Percentiles rank a stretch among this genome's conserved stretches.
Conservation (phyloP, 2,329 filamentous ascomycete genomes). For the Emydomyces testavorans region DNA sequence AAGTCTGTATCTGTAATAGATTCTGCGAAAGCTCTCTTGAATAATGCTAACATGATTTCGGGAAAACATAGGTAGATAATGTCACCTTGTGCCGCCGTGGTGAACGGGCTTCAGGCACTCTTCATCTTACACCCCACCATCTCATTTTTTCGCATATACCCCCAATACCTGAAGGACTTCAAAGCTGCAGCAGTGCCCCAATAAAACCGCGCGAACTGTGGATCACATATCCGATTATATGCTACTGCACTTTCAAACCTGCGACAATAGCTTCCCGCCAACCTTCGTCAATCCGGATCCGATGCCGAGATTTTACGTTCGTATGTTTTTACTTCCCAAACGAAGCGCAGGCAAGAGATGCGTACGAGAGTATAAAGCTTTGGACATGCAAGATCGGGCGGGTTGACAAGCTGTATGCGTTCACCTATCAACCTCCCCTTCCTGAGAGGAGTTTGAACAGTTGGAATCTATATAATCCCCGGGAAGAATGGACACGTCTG, state of each 20-base stretch:
- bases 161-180: slow-evolving; percentile 29
- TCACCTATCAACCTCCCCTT: slow-evolving; percentile 64
- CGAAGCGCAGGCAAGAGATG: slow-evolving; percentile 64
- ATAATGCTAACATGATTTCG: slow-evolving; percentile 3
- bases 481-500: slow-evolving; percentile 73
- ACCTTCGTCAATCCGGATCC: slow-evolving; percentile 70
- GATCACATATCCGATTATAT: slow-evolving; percentile 91
- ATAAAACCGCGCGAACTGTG: slow-evolving; percentile 60
- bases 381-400: slow-evolving; percentile 71
- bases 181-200: slow-evolving; percentile 32
- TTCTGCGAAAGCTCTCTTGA: neutral
- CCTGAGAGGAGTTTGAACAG: slow-evolving; percentile 64
- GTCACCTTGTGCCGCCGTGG: slow-evolving; percentile 49
- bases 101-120: slow-evolving; percentile 46
- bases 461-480: slow-evolving; percentile 75
- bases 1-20: slow-evolving; percentile 10
- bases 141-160: slow-evolving; percentile 52
- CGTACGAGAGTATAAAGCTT: slow-evolving; percentile 72
- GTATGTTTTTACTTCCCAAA: slow-evolving; percentile 78
- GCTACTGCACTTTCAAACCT: slow-evolving; percentile 64
- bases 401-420: slow-evolving; percentile 84
- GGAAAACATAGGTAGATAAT: slow-evolving; percentile 38
- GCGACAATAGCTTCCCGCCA: slow-evolving; percentile 57
- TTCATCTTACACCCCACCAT: slow-evolving; percentile 53
- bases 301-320: slow-evolving; percentile 87